Evolutionary conservation across 106 monocot species (phyloP).

Genomic region (Narthecium ossifragum): DNA sequence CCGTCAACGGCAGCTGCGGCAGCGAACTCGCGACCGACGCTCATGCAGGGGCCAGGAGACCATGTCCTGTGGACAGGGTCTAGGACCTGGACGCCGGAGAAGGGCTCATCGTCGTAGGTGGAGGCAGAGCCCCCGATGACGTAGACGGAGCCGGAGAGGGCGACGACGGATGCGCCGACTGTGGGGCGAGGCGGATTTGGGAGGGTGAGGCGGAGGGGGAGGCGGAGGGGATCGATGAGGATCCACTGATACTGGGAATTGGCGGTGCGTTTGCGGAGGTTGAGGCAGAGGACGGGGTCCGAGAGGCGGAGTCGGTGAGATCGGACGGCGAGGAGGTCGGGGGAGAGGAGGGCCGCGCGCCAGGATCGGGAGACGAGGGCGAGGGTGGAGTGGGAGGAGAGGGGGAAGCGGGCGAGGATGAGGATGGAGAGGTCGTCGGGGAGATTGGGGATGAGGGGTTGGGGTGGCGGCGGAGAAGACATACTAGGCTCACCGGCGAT

Average conservation of each 20-base stretch:
- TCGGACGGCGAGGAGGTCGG: constrained; percentile 29
- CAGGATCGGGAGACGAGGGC: constrained; percentile 58
- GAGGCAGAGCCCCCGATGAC: constrained; percentile 63
- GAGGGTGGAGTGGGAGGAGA: constrained; percentile 34
- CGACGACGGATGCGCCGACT: constrained; percentile 14
- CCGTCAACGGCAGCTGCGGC: constrained; percentile 36
- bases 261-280: constrained; percentile 15
- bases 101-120: constrained; percentile 28
- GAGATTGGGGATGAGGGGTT: constrained; percentile 50
- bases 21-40: constrained; percentile 46
- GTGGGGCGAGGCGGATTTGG: constrained; percentile 26
- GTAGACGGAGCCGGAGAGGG: constrained; percentile 25
- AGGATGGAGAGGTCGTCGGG: constrained; percentile 67
- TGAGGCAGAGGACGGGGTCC: constrained; percentile 30
- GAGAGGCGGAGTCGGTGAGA: constrained; percentile 11
- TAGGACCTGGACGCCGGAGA: constrained; percentile 41
- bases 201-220: constrained; percentile 8
- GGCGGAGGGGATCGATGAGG: constrained; percentile 27
- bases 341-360: constrained; percentile 41
- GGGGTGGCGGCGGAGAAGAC: not conserved
- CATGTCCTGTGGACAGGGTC: constrained; percentile 35
- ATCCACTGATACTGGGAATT: constrained; percentile 22
- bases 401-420: constrained; percentile 57
- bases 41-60: constrained; percentile 56
- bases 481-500: not conserved